A percentile compares a stretch with the other conserved stretches of the same genome.
phyloP scores from a whole-genome alignment of 495 filamentous ascomycete genomes.

The Pyrenula massariospora region DNA sequence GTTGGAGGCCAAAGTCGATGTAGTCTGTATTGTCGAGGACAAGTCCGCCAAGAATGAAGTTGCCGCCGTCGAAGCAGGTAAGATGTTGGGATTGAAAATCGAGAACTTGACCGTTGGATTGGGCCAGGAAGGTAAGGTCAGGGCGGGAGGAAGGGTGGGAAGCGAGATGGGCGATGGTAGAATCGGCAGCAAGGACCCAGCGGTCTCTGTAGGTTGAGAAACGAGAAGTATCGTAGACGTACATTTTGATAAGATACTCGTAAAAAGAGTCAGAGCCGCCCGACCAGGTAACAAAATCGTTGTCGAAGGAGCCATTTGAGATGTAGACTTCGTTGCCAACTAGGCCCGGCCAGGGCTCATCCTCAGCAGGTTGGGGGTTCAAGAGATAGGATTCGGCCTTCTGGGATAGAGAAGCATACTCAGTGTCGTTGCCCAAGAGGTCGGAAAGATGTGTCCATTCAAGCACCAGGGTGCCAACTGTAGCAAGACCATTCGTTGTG shows the following conservation, averaged over 20 bases:
- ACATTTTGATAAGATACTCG: conserved; percentile 94
- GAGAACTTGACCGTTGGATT: conserved; percentile 41
- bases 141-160: conserved; percentile 59
- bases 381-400: conserved; percentile 64
- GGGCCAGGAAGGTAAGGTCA: conserved; percentile 65
- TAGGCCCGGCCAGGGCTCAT: conserved; percentile 68
- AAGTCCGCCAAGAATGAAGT: conserved; percentile 75
- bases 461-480: conserved; percentile 61
- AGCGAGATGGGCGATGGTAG: conserved; percentile 57
- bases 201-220: conserved; percentile 55
- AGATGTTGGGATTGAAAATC: conserved; percentile 50
- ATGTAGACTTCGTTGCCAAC: conserved; percentile 59
- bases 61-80: conserved; percentile 79
- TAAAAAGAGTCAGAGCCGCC: conserved; percentile 78
- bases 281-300: conserved; percentile 64
- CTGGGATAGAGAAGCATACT: conserved; percentile 56
- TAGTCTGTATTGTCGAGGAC: conserved; percentile 52
- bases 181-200: conserved; percentile 71
- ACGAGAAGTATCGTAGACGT: conserved; percentile 59
- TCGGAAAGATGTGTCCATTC: conserved; percentile 83
- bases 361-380: conserved; percentile 44
- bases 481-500: conserved; percentile 55
- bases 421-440: conserved; percentile 47
- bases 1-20: conserved; percentile 60
- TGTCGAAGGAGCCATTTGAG: conserved; percentile 50